phyloP scores from a whole-genome alignment of 257 asterid species.

The Solanum habrochaites region DNA sequence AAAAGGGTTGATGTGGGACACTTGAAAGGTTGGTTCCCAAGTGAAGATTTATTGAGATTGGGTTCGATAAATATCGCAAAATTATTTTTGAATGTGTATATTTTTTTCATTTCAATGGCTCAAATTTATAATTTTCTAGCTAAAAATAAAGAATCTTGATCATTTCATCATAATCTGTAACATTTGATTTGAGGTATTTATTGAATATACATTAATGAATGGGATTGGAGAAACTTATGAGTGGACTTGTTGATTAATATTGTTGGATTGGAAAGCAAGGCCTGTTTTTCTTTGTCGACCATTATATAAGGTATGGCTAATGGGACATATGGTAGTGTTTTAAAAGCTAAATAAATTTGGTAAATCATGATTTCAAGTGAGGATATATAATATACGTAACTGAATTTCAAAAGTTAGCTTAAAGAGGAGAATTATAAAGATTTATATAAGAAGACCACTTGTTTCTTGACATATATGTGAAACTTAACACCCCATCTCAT shows the following conservation, averaged over 20 bases:
- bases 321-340: background rate
- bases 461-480: background rate
- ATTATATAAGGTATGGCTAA: background rate
- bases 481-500: background rate
- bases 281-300: slow-evolving; percentile 5
- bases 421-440: background rate
- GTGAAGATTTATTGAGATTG: background rate
- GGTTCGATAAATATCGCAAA: accelerated
- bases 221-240: background rate
- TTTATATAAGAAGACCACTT: background rate
- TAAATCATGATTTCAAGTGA: background rate
- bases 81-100: background rate
- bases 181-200: background rate
- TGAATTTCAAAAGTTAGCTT: no score
- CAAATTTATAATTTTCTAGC: background rate
- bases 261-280: background rate
- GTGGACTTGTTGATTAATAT: background rate
- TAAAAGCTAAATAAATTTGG: background rate
- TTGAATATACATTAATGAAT: background rate
- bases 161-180: background rate
- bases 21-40: background rate
- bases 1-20: background rate
- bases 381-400: background rate
- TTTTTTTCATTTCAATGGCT: no score
- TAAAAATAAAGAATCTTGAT: background rate